Percentiles rank a stretch among this genome's conserved stretches.
phyloP scores from a whole-genome alignment of 78 protist species.

The Dictyostelium firmibasis region DNA sequence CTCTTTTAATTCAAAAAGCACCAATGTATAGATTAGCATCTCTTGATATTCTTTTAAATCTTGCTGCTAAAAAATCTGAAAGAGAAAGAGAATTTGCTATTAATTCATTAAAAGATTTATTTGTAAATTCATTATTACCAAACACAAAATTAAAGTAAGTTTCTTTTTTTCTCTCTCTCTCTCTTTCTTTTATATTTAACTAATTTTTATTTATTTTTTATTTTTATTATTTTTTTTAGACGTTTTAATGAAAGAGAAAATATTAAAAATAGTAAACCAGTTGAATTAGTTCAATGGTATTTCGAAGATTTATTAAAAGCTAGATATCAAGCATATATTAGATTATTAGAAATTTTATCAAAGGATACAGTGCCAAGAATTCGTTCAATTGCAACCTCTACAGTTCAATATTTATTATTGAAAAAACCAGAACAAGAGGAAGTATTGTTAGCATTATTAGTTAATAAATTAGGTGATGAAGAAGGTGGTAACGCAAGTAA shows the following conservation, averaged over 20 bases:
- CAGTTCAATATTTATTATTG: constrained; percentile 21
- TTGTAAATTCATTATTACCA: constrained; percentile 54
- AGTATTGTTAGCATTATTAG: constrained; percentile 52
- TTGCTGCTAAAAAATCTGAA: constrained; percentile 61
- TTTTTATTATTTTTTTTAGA: not conserved
- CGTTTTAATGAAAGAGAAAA: constrained; percentile 29
- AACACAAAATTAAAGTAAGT: constrained; percentile 64
- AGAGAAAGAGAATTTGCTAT: constrained; percentile 77
- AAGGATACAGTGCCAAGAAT: constrained; percentile 14
- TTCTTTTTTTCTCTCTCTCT: not conserved
- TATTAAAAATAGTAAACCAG: not conserved
- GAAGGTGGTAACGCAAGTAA: constrained; percentile 58
- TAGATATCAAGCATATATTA: constrained; percentile 39
- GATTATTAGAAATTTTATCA: not conserved
- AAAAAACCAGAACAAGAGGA: constrained; percentile 84
- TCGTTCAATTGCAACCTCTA: constrained; percentile 16
- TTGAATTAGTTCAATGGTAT: constrained; percentile 65
- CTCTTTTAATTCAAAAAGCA: constrained; percentile 38
- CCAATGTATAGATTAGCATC: constrained; percentile 52
- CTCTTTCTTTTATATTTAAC: not conserved
- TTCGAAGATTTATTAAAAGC: constrained; percentile 76
- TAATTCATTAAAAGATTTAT: constrained; percentile 63
- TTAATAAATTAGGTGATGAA: constrained; percentile 84
- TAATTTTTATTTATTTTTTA: not conserved
- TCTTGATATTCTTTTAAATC: constrained; percentile 41